Conservation (phyloP, 805 yeast species). For the Yamadazyma laniorum region DNA sequence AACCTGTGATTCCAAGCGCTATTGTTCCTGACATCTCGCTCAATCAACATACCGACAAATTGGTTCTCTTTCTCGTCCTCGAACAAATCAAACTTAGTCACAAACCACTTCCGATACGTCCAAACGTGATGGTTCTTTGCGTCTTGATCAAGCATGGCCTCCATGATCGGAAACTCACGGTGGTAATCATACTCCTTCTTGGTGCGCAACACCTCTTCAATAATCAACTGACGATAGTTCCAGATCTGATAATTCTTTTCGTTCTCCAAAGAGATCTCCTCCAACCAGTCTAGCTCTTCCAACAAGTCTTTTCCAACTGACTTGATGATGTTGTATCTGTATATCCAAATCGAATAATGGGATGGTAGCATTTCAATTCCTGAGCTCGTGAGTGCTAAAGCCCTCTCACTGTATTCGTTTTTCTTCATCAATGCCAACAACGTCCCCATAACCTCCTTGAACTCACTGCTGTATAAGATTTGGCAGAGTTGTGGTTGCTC, state of each 20-base stretch:
- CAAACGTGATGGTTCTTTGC: slow-evolving; percentile 94
- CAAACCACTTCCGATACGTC: slow-evolving; percentile 88
- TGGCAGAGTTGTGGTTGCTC: slow-evolving; percentile 53
- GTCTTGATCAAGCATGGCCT: slow-evolving; percentile 72
- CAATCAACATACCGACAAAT: slow-evolving; percentile 49
- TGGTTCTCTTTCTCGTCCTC: slow-evolving; percentile 45
- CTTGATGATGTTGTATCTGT: slow-evolving; percentile 53
- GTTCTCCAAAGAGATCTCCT: slow-evolving; percentile 65
- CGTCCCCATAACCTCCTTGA: slow-evolving; percentile 57
- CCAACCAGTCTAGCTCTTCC: slow-evolving; percentile 77
- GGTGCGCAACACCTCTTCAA: slow-evolving; percentile 32
- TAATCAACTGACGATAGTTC: slow-evolving; percentile 79
- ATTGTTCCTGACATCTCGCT: slow-evolving; percentile 75
- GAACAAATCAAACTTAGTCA: slow-evolving; percentile 51
- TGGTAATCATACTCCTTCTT: slow-evolving; percentile 11
- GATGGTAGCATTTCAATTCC: slow-evolving; percentile 77
- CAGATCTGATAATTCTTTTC: slow-evolving; percentile 97
- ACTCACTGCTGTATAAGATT: slow-evolving; percentile 72
- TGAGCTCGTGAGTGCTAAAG: slow-evolving; percentile 60
- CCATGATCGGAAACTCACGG: slow-evolving; percentile 65
- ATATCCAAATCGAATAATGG: slow-evolving; percentile 88
- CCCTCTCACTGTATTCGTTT: slow-evolving; percentile 68
- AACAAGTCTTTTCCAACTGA: slow-evolving; percentile 37
- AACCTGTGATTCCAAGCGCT: slow-evolving; percentile 91
- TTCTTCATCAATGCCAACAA: slow-evolving; percentile 56